Evolutionary conservation across 192 early-diverging fungal species (phyloP), one percentile per base, ranked within the genome.

Genomic region (Gigaspora rosea): DNA sequence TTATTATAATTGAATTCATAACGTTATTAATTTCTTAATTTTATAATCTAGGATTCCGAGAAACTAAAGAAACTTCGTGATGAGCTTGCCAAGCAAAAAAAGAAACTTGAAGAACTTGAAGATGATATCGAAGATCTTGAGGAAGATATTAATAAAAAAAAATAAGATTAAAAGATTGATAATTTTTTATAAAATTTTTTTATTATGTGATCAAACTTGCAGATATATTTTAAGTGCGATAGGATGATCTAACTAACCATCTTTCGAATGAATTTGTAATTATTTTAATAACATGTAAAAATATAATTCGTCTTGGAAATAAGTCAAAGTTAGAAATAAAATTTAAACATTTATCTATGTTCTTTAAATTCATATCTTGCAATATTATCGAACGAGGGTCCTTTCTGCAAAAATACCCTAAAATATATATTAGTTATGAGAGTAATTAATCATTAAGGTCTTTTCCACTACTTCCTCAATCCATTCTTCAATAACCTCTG

Each of bases 391-490:
- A 33, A 8, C 63, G 36, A 64, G 36, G 18, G 18, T 13, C 10
- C 13, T 63, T 10, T 63, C 15, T 32, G 32, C 32, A 33, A 63
- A 62, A 13, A 8, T 5, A 33, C 32, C 32, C 8, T 18, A 41
- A 35, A 41, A 76, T 65, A 57, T 46, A 12, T 15, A 22, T 82
- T 77, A 59, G 81, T 58, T 75, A 79, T 27, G 1, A 78, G 94
- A 91, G 78, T 94, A 95, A 73, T 97, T 88, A 76, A 97, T 88
- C 75, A 90, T 89, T 77, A 88, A 86, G 68, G 77, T 87, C 85
- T 95, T 92, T 74, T 93, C 93, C 70, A 95, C 88, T 36, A 94
- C 90, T 82, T 94, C 93, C 85, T 96, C 95, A 61, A 96, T 88
- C 87, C 85, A 90, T 86, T 96, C 95, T 77, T 95, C 92, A 69